A percentile compares a stretch with the other conserved stretches of the same genome.
These are phyloP conservation scores for Aegilops sharonensis DNA, from an alignment of 176 grass and related monocot species.

Conservation along the genomic window DNA sequence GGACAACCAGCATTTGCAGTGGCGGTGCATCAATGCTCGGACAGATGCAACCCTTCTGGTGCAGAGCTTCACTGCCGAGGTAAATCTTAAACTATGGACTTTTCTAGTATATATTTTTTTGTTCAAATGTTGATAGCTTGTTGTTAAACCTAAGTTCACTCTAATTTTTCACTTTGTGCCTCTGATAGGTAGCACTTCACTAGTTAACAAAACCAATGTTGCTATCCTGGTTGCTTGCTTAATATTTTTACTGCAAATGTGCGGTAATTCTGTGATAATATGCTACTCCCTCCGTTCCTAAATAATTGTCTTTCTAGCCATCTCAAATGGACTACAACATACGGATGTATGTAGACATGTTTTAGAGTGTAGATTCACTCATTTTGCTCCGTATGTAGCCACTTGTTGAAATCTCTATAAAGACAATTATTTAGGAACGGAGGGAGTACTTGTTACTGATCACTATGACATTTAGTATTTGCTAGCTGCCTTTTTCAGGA, in stretches of 20 bases:
- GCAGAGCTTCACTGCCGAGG: constrained; percentile 81
- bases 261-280: not conserved
- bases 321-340: too few species aligned
- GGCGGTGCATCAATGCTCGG: constrained; percentile 81
- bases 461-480: not conserved
- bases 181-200: not conserved
- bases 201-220: not conserved
- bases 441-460: not conserved
- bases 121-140: not conserved
- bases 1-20: constrained; percentile 88
- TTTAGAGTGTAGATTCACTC: too few species aligned
- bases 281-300: not conserved
- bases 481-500: not conserved
- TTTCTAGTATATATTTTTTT: not conserved
- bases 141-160: not conserved
- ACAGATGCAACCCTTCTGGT: constrained; percentile 51
- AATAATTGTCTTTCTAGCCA: too few species aligned
- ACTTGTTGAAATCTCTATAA: too few species aligned
- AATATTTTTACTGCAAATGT: not conserved
- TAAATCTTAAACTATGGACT: constrained; percentile 30
- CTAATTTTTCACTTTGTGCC: constrained; percentile 2
- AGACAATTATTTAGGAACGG: too few species aligned
- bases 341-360: too few species aligned
- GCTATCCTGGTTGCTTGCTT: not conserved
- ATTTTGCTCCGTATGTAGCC: too few species aligned